A percentile compares a stretch with the other conserved stretches of the same genome.
Evolutionary conservation across 163 green algal species (phyloP).

Genomic region (Scenedesmus sp.): DNA sequence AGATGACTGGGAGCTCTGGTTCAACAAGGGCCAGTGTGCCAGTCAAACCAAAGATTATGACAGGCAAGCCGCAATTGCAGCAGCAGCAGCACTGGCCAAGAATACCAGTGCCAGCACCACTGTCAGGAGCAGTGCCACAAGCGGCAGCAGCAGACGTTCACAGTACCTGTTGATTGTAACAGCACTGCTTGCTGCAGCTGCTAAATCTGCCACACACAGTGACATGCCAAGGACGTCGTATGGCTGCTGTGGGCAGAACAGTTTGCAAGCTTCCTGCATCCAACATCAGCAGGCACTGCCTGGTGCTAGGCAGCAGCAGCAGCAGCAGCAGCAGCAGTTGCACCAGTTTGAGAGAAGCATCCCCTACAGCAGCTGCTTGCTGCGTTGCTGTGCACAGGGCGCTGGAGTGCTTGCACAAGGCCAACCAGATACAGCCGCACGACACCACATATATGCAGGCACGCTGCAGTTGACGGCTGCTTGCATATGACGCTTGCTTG

Average conservation of each 20-base stretch:
- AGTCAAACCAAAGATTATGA: slow-evolving; percentile 76
- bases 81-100: not conserved
- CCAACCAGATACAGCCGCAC: slow-evolving; percentile 77
- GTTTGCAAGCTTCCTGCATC: too few species aligned
- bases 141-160: not conserved
- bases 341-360: too few species aligned
- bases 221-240: too few species aligned
- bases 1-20: slow-evolving; percentile 84
- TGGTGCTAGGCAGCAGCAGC: not conserved
- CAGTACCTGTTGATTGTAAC: not conserved
- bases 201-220: not conserved
- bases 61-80: slow-evolving; percentile 44
- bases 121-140: not conserved
- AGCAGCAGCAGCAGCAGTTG: not conserved
- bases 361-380: not conserved
- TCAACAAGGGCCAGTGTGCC: slow-evolving; percentile 81
- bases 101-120: not conserved
- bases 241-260: not conserved
- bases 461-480: slow-evolving; percentile 63
- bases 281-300: not conserved
- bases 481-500: slow-evolving; percentile 47
- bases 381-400: slow-evolving; percentile 57
- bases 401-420: slow-evolving; percentile 72
- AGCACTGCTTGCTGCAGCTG: not conserved
- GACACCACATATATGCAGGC: slow-evolving; percentile 82